Evolutionary conservation across 2,329 filamentous ascomycete species (phyloP), one percentile per base, ranked within the genome.

Genomic region (Diaporthe capsici): DNA sequence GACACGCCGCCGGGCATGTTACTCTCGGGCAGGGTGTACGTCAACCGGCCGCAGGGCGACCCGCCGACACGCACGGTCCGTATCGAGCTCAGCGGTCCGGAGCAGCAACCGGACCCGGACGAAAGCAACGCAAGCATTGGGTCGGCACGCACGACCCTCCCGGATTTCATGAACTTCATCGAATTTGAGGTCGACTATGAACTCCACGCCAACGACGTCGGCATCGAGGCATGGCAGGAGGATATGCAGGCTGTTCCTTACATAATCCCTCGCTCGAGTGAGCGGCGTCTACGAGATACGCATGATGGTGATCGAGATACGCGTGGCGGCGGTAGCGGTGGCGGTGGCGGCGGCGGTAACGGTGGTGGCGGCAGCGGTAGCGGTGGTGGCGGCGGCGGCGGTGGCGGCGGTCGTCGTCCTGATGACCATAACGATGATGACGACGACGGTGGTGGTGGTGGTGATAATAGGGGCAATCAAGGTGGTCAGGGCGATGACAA

Each of bases 371-470:
- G 12, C 7, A 37, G 76, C 72, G 61, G 72, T 55, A 57, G 76
- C 63, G 20, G 53, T 15, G 4, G 74, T 42, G 6, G 55, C 73
- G 34, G 75, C 78, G 3, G 31, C n/a, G 8, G 17, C 20, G 17
- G 4, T 5, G 39, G 76, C 71, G 60, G 72, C 70, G 55, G 76
- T 71, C 7, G 74, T 76, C 39, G 63, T 39, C 6, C 12, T n/a
- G 31, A n/a, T 20, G 28, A 22, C 12, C 15, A 22, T 34, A 17
- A 8, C 17, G 44, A 25, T n/a, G 17, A 47, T 31, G 39, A 22
- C 9, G 25, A 47, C 13, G 15, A 51, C 47, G n/a, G 22, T 31
- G 39, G 10, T 7, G 31, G 31, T 31, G 37, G 22, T 28, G 37
- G 15, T 5, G 6, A 20, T 47, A 42, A 15, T 6, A 28, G 12